Evolutionary conservation across 352 stramenopile species (phyloP), one percentile per base, ranked within the genome.

Genomic region (Phytophthora sansomeana): DNA sequence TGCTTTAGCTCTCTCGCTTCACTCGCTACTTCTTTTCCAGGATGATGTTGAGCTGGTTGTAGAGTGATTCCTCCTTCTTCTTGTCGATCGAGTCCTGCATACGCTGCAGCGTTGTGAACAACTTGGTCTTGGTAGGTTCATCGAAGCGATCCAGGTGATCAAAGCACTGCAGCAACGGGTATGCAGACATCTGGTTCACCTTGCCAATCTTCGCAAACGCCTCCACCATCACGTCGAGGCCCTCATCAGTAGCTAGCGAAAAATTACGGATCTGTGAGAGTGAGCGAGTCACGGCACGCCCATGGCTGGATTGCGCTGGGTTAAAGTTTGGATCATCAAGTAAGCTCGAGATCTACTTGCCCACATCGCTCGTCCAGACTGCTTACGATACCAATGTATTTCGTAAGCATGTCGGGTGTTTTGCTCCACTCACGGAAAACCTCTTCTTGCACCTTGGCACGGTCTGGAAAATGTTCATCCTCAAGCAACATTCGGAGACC

Each of bases 21-120:
- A 19, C 35, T 19, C 13, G 51, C 47, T 88, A 85, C n/a, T 81
- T 84, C 73, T 95, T 93, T 70, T 91, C 81, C 16, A 95, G 65
- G 56, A 93, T 91, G 57, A 95, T 93, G 72, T 84, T 93, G 21
- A 95, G 81, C 65, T 93, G 86, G 74, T 91, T 93, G 77, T 88
- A 93, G n/a, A 93, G 77, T 66, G 85, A 93, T 62, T 93, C 83
- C 44, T 93, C 80, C 63, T 89, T 88, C 64, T 90, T 90, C 72
- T 84, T 87, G 74, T 91, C 85, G 58, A 93, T 90, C 36, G 81
- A 75, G 59, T 86, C 78, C 35, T 93, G 87, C 80, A 95, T 86
- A 42, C 80, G 74, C 59, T 92, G 66, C 39, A 95, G 65, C 10
- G 77, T 73, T 33, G 59, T 61, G 38, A 82, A 62, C 39, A 92